A percentile compares a stretch with the other conserved stretches of the same genome.
These are phyloP conservation scores for Scheffersomyces lignosus DNA, from an alignment of 805 yeast genomes.

Conservation along the genomic window DNA sequence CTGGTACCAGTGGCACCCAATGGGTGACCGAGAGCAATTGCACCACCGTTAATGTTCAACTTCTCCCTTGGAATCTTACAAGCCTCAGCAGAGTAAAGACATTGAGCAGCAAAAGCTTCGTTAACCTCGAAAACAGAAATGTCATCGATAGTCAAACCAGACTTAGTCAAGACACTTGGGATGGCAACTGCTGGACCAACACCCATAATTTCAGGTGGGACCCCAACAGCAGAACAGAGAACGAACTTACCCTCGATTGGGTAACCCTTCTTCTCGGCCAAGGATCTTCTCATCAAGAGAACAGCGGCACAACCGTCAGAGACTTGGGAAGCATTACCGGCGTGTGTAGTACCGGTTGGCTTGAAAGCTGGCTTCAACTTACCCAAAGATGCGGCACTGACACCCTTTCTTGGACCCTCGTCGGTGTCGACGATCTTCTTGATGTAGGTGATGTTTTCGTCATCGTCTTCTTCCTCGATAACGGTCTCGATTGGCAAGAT, in stretches of 20 bases:
- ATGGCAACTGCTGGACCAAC: constrained; percentile 96
- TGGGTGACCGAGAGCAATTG: constrained; percentile 96
- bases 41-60: constrained; percentile 92
- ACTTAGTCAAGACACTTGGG: constrained; percentile 71
- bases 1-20: constrained; percentile 70
- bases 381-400: constrained; percentile 71
- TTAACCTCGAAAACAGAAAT: constrained; percentile 82
- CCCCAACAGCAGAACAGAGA: constrained; percentile 81
- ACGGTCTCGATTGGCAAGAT: constrained; percentile 77
- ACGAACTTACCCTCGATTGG: constrained; percentile 79
- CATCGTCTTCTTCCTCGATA: constrained; percentile 54
- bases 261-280: constrained; percentile 72
- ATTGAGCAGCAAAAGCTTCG: constrained; percentile 97
- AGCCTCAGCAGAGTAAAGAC: constrained; percentile 68
- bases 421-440: constrained; percentile 58
- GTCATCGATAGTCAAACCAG: constrained; percentile 62
- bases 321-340: constrained; percentile 96
- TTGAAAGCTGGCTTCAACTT: constrained; percentile 87
- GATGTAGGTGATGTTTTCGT: constrained; percentile 47
- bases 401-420: constrained; percentile 89
- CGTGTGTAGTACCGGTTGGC: constrained; percentile 83
- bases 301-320: constrained; percentile 96
- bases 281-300: constrained; percentile 77
- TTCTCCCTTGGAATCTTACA: constrained; percentile 61
- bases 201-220: constrained; percentile 97